Conservation (phyloP, 306 rosid genomes). For the Quercus glauca region DNA sequence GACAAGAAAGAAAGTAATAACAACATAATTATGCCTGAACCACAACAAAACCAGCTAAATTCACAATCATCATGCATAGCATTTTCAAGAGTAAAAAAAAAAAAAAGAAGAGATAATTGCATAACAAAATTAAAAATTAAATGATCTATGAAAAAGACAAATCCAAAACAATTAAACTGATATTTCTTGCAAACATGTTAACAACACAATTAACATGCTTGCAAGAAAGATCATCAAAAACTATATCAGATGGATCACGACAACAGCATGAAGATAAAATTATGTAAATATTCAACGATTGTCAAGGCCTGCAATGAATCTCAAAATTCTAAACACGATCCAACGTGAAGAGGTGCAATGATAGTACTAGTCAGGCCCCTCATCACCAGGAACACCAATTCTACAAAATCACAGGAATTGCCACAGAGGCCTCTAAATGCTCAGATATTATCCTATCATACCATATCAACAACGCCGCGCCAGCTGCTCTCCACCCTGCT, state of each 20-base stretch:
- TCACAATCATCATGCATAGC: neutral
- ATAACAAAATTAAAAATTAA: neutral
- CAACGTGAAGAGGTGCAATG: neutral
- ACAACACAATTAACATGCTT: neutral
- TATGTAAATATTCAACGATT: neutral
- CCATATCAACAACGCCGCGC: conserved; percentile 79
- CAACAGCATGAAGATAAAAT: neutral
- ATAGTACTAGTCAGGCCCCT: conserved; percentile 18
- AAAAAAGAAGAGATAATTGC: neutral
- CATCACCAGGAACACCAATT: conserved; percentile 21
- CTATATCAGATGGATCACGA: neutral
- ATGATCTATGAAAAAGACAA: neutral
- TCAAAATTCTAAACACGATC: neutral
- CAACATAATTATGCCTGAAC: neutral
- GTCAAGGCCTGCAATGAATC: conserved; percentile 2
- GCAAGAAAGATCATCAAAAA: neutral
- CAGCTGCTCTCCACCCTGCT: conserved; percentile 97
- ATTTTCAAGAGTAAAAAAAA: neutral
- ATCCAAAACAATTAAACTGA: neutral
- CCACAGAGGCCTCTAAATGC: conserved; percentile 67
- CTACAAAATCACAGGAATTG: conserved; percentile 38
- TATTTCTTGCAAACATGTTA: no score
- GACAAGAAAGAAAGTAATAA: neutral
- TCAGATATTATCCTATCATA: conserved; percentile 83
- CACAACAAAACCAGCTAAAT: neutral